Evolutionary conservation across 2,329 filamentous ascomycete genomes (phyloP), one percentile per base, ranked within the genome.

Genomic region (Phoma sp.): DNA sequence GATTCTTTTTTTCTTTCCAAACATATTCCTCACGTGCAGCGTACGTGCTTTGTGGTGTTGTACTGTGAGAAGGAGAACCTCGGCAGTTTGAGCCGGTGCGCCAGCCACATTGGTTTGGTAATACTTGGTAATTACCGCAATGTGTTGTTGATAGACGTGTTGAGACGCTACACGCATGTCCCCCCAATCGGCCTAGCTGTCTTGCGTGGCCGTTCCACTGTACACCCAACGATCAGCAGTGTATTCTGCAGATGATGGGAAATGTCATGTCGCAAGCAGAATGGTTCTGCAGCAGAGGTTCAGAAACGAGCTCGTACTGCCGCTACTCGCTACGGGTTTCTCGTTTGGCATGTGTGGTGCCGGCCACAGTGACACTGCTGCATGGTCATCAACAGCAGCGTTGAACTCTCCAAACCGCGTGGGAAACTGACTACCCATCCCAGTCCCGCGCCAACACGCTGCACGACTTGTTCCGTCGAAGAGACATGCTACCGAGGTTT

Each of bases 81-180:
- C n/a, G n/a, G n/a, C n/a, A n/a, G n/a, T n/a, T n/a, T n/a, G n/a
- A n/a, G n/a, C n/a, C n/a, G n/a, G n/a, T n/a, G n/a, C n/a, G n/a
- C n/a, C n/a, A n/a, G n/a, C n/a, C n/a, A n/a, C n/a, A n/a, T n/a
- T n/a, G n/a, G n/a, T n/a, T n/a, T n/a, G n/a, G n/a, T n/a, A n/a
- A n/a, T n/a, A n/a, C n/a, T n/a, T n/a, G n/a, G n/a, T n/a, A n/a
- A n/a, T n/a, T 23, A 26, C 5, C 12, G 26, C 21, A n/a, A n/a
- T n/a, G n/a, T n/a, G 37, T 2, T 36, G 36, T 40, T 40, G 29
- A 30, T 23, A 37, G 25, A 25, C 36, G 17, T 36, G 43, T 47
- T 36, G 42, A 42, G 37, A 25, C 50, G 42, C 37, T 53, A 42
- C 43, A 53, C 37, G 5, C 23, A 25, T n/a, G n/a, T n/a, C n/a